Percentiles rank a stretch among this genome's conserved stretches.
Evolutionary conservation across 2,329 filamentous ascomycete genomes (phyloP).

Genomic region (Ophiobolus disseminans): DNA sequence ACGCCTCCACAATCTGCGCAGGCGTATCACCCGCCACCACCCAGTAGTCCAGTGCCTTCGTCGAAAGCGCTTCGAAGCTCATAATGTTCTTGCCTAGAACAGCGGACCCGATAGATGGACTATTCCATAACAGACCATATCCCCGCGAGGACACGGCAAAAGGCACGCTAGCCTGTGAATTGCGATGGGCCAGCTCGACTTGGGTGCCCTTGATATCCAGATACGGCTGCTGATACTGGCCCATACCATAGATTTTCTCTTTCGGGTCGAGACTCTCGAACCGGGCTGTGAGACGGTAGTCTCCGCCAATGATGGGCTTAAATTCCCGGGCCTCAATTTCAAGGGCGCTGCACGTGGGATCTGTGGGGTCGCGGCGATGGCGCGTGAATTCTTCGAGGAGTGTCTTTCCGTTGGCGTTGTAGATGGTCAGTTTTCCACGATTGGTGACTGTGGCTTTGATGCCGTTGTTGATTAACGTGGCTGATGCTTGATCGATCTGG

Average conservation of each 20-base stretch:
- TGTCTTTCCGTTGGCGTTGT: conserved; percentile 50
- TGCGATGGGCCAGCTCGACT: conserved; percentile 69
- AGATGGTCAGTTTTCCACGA: conserved; percentile 60
- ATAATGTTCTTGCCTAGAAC: conserved; percentile 68
- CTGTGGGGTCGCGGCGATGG: conserved; percentile 58
- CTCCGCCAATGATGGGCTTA: conserved; percentile 58
- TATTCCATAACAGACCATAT: conserved; percentile 72
- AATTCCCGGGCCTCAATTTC: conserved; percentile 66
- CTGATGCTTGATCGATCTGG: conserved; percentile 35
- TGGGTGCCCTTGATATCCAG: conserved; percentile 70
- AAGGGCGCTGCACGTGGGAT: conserved; percentile 67
- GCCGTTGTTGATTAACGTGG: conserved; percentile 57
- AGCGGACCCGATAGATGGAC: conserved; percentile 66
- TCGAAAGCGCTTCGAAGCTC: conserved; percentile 67
- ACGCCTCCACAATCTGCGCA: conserved; percentile 62
- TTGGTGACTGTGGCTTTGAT: conserved; percentile 57
- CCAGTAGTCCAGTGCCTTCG: conserved; percentile 68
- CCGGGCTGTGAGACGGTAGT: conserved; percentile 65
- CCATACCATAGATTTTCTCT: conserved; percentile 73
- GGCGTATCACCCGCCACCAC: conserved; percentile 65
- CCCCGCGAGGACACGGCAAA: conserved; percentile 67
- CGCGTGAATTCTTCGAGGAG: conserved; percentile 63
- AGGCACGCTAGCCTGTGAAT: conserved; percentile 70
- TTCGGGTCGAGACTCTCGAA: conserved; percentile 62
- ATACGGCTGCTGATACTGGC: conserved; percentile 70